Conservation (phyloP, 176 grass and related monocot species). For the Saccharum spontaneum region DNA sequence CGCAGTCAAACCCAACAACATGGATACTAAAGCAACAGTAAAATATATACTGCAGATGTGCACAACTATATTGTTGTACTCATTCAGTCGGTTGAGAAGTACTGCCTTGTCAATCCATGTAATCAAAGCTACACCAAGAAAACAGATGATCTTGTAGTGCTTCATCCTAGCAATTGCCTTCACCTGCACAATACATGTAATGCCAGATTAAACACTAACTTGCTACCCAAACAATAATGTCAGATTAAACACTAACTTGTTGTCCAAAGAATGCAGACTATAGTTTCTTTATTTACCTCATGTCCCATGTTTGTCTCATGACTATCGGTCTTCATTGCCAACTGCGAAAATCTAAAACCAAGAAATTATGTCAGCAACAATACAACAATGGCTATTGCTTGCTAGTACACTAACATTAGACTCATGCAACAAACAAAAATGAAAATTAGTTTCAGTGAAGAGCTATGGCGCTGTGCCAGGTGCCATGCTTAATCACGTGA, state of each 20-base stretch:
- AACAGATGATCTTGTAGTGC: background rate
- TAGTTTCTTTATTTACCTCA: background rate
- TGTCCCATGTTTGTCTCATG: background rate
- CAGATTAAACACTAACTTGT: too few relatives aligned
- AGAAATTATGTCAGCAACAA: background rate
- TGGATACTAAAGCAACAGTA: accelerated
- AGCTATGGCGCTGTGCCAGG: too few relatives aligned
- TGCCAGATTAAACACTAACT: background rate
- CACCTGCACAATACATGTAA: background rate
- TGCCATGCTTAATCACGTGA: too few relatives aligned
- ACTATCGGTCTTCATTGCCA: background rate
- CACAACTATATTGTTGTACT: too few relatives aligned
- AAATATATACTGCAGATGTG: accelerated
- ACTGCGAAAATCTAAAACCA: background rate
- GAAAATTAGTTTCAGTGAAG: too few relatives aligned
- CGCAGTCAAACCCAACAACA: background rate
- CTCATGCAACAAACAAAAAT: too few relatives aligned
- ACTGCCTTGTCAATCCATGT: background rate
- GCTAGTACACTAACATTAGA: background rate
- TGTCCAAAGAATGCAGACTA: background rate
- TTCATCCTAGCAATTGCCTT: background rate
- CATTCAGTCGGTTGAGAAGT: background rate
- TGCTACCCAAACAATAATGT: background rate
- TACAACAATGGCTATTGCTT: background rate
- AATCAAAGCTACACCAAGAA: background rate